A percentile compares a stretch with the other conserved stretches of the same genome.
Evolutionary conservation across 2,329 filamentous ascomycete genomes (phyloP).

Genomic region (Exutisphaerella laricina): DNA sequence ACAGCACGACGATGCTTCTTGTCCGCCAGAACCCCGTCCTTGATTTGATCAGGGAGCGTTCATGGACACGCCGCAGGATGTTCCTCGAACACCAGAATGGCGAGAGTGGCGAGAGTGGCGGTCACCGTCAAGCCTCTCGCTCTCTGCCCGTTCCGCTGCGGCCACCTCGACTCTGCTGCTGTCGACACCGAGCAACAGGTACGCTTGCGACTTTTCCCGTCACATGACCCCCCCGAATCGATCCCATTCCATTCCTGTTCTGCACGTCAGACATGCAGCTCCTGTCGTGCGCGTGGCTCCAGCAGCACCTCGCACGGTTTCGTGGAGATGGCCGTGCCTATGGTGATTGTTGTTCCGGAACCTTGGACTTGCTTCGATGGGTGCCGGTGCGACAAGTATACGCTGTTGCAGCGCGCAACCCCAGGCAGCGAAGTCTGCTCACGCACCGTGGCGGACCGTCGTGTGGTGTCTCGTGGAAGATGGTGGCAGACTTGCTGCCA

Average conservation of each 20-base stretch:
- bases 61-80: constrained; percentile 30
- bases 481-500: too few species aligned
- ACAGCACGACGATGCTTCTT: constrained; percentile 7
- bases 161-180: constrained; percentile 15
- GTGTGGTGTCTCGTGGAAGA: not conserved
- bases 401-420: not conserved
- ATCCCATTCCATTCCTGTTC: too few species aligned
- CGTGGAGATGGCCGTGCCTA: too few species aligned
- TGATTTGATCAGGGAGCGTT: constrained; percentile 9
- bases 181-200: constrained; percentile 21
- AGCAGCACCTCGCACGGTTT: not conserved
- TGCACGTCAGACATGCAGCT: constrained; percentile 4
- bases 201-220: constrained; percentile 8
- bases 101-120: too few species aligned
- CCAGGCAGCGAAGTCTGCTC: not conserved
- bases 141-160: too few species aligned
- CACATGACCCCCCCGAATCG: too few species aligned
- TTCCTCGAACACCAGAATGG: constrained; percentile 22
- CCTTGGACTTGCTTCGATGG: too few species aligned
- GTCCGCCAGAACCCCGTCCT: not conserved
- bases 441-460: not conserved
- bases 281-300: constrained; percentile 3
- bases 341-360: too few species aligned
- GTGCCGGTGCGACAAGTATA: not conserved
- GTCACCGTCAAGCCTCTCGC: constrained; percentile 25